Evolutionary conservation across 192 early-diverging fungal genomes (phyloP).

Genomic region (Backusella australiensis): DNA sequence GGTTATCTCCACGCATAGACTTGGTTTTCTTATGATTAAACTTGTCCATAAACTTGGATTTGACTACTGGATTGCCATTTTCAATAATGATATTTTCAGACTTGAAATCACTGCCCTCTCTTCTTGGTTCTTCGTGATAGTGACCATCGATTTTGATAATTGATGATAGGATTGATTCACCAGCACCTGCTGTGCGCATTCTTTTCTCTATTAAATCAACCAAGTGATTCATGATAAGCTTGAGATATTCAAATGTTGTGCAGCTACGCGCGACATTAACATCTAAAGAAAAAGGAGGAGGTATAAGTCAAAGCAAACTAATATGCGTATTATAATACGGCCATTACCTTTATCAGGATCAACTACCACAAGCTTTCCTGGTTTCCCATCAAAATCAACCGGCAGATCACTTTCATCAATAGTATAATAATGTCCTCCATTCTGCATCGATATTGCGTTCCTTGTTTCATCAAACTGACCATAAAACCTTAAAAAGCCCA

Average conservation of each 20-base stretch:
- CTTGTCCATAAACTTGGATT: neutral
- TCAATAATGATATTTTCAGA: neutral
- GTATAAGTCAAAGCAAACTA: neutral
- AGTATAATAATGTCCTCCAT: neutral
- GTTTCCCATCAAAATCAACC: neutral
- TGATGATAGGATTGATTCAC: constrained; percentile 7
- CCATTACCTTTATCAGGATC: constrained; percentile 3
- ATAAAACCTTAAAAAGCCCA: constrained; percentile 15
- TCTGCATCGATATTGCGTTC: neutral
- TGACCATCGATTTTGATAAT: constrained; percentile 11
- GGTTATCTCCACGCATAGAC: neutral
- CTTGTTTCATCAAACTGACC: constrained; percentile 2
- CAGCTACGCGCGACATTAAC: constrained; percentile 15
- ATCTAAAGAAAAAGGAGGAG: neutral
- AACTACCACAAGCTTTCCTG: neutral
- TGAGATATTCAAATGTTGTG: neutral
- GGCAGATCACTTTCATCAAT: neutral
- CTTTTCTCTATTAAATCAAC: neutral
- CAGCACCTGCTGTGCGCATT: neutral
- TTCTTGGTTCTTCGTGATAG: neutral
- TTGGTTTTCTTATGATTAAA: neutral
- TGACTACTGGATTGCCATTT: neutral
- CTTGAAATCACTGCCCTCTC: neutral
- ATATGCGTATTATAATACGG: neutral
- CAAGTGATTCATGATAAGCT: neutral